Percentiles rank a stretch among this genome's conserved stretches.
phyloP scores from a whole-genome alignment of 2,329 filamentous ascomycete genomes.

The Colletotrichum tropicale region DNA sequence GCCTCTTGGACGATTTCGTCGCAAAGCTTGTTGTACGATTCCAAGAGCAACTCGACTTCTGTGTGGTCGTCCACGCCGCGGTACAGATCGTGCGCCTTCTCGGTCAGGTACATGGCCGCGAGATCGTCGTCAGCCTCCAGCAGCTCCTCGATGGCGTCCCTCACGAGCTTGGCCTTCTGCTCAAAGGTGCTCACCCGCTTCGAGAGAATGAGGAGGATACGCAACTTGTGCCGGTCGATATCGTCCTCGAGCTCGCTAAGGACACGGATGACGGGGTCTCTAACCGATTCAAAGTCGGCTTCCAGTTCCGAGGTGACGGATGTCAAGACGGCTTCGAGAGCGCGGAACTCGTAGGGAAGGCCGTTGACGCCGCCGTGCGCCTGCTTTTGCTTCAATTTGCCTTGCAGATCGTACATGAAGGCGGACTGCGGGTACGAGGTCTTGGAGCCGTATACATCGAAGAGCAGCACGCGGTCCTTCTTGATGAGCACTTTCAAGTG shows the following conservation, averaged over 20 bases:
- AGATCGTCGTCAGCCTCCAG: slow-evolving; percentile 96
- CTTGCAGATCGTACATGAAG: slow-evolving; percentile 97
- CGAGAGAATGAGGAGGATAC: slow-evolving; percentile 88
- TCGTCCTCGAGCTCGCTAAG: slow-evolving; percentile 93
- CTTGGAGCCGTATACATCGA: slow-evolving; percentile 94
- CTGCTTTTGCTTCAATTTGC: slow-evolving; percentile 85
- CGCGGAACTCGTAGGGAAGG: slow-evolving; percentile 94
- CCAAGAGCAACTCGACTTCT: slow-evolving; percentile 94
- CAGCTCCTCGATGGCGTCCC: slow-evolving; percentile 93
- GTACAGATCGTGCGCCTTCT: slow-evolving; percentile 76
- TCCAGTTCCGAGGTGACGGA: slow-evolving; percentile 92
- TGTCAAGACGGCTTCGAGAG: slow-evolving; percentile 92
- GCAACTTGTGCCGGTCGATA: slow-evolving; percentile 92
- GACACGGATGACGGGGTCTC: slow-evolving; percentile 89
- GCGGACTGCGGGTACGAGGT: slow-evolving; percentile 94
- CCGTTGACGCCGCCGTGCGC: slow-evolving; percentile 58
- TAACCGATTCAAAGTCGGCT: slow-evolving; percentile 91
- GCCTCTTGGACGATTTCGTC: slow-evolving; percentile 98
- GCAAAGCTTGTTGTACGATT: slow-evolving; percentile 97
- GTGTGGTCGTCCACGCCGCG: slow-evolving; percentile 87
- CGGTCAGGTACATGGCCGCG: slow-evolving; percentile 92
- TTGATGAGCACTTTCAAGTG: slow-evolving; percentile 96
- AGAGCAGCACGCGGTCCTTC: slow-evolving; percentile 90
- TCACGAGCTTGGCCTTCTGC: slow-evolving; percentile 91
- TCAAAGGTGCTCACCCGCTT: slow-evolving; percentile 97